Percentiles rank a stretch among this genome's conserved stretches.
Conservation (phyloP, 805 yeast genomes). For the Deakozyma indianensis region DNA sequence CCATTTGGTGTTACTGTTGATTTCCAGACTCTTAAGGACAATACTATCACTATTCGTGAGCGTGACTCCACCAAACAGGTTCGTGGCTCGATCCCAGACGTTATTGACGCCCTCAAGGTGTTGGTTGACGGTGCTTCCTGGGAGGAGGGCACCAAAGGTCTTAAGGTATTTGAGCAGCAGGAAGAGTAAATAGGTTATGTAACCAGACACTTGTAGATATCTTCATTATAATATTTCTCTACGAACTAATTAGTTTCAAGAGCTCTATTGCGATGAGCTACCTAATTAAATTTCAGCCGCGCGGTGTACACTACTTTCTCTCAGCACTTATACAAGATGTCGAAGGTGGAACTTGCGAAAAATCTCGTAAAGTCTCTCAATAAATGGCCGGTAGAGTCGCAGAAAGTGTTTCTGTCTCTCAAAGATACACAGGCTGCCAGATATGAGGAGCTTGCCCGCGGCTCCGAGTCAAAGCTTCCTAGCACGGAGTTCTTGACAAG, state of each 20-base stretch:
- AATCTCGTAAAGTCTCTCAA: not conserved
- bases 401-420: not conserved
- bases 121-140: constrained; percentile 66
- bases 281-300: no score
- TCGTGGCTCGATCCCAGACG: constrained; percentile 71
- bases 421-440: not conserved
- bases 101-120: constrained; percentile 53
- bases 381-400: not conserved
- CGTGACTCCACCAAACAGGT: constrained; percentile 95
- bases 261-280: no score
- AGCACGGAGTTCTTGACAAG: not conserved
- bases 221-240: no score
- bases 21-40: constrained; percentile 80
- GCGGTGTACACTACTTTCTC: no score
- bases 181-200: constrained; percentile 28
- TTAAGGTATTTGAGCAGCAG: constrained; percentile 63
- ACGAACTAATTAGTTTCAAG: no score
- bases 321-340: no score
- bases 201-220: no score
- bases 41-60: constrained; percentile 87
- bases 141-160: constrained; percentile 68
- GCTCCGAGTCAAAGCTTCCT: not conserved
- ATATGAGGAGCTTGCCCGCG: not conserved
- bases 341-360: not conserved
- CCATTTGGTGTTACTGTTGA: constrained; percentile 97